These are phyloP conservation scores for Periconia sp. DNA, from an alignment of 2,329 filamentous ascomycete genomes.

Conservation along the genomic window DNA sequence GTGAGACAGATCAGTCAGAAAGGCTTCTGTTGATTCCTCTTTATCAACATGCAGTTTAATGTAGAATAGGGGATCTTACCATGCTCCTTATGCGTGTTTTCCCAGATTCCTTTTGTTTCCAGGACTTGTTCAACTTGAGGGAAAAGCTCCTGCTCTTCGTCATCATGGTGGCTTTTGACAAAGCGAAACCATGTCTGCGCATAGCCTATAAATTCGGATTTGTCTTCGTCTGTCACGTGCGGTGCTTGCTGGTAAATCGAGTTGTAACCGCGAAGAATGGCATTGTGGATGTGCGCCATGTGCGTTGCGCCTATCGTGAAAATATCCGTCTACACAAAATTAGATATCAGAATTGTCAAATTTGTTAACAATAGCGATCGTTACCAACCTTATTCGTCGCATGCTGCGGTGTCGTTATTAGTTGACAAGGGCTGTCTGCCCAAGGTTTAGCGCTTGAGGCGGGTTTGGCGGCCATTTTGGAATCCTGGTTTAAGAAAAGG, in stretches of 20 bases:
- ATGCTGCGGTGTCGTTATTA: conserved; percentile 33
- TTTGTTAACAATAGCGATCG: not conserved
- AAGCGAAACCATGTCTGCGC: conserved; percentile 37
- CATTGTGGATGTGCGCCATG: conserved; percentile 45
- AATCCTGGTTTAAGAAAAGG: conserved; percentile 9
- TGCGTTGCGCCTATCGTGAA: conserved; percentile 39
- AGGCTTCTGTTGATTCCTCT: conserved; percentile 20
- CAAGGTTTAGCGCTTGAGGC: conserved; percentile 20
- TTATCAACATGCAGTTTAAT: not conserved
- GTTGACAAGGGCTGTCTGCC: conserved; percentile 32
- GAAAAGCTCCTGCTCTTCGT: conserved; percentile 40
- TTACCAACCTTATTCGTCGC: conserved; percentile 29
- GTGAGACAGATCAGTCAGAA: conserved; percentile 25
- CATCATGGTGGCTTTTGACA: conserved; percentile 40
- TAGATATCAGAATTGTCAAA: not conserved
- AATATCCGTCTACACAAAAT: conserved; percentile 25
- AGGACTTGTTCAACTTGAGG: conserved; percentile 36
- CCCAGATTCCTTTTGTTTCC: conserved; percentile 29
- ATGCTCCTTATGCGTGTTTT: conserved; percentile 37
- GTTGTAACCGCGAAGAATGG: conserved; percentile 45
- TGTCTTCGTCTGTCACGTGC: conserved; percentile 30
- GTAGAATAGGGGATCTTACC: conserved; percentile 13
- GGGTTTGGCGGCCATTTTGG: conserved; percentile 12
- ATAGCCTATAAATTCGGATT: conserved; percentile 41
- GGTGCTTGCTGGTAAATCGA: conserved; percentile 44